These are phyloP conservation scores for Fusarium pilosicola DNA, from an alignment of 2,329 filamentous ascomycete genomes.

Conservation along the genomic window DNA sequence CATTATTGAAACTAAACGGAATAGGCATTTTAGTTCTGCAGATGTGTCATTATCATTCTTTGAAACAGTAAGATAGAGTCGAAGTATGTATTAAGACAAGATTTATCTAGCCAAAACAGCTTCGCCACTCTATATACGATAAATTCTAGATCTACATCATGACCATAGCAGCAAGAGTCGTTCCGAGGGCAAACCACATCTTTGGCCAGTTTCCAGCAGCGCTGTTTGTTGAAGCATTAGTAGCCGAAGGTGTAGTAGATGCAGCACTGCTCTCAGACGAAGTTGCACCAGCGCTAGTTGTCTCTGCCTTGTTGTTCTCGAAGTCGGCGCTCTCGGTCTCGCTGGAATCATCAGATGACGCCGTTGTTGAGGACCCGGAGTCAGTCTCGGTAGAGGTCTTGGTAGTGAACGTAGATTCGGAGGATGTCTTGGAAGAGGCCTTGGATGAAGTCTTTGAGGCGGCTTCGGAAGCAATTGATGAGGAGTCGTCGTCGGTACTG, in stretches of 20 bases:
- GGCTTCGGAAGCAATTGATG: not conserved
- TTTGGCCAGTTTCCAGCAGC: slow-evolving; percentile 15
- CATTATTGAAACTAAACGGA: fast-evolving
- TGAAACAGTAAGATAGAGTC: not conserved
- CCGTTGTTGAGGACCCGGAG: slow-evolving; percentile 6
- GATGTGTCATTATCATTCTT: fast-evolving
- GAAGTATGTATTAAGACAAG: not conserved
- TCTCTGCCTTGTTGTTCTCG: slow-evolving; percentile 20
- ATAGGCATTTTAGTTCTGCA: not conserved
- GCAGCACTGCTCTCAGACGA: slow-evolving; percentile 2
- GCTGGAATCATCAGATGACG: not conserved
- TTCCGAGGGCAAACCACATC: slow-evolving; percentile 10
- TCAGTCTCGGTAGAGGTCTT: not conserved
- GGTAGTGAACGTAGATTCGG: not conserved
- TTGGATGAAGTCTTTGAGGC: not conserved
- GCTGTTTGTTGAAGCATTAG: not conserved
- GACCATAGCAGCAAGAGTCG: slow-evolving; percentile 1
- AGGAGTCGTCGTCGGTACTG: not conserved
- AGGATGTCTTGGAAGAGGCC: not conserved
- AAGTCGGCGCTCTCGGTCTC: slow-evolving; percentile 5
- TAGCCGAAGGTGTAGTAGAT: slow-evolving; percentile 4
- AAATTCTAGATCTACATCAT: not conserved
- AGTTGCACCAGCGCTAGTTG: not conserved
- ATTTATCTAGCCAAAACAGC: not conserved
- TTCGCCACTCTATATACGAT: not conserved